A percentile compares a stretch with the other conserved stretches of the same genome.
phyloP scores from a whole-genome alignment of 768 basidiomycete genomes.

The Omphalotus guepiniiformis region DNA sequence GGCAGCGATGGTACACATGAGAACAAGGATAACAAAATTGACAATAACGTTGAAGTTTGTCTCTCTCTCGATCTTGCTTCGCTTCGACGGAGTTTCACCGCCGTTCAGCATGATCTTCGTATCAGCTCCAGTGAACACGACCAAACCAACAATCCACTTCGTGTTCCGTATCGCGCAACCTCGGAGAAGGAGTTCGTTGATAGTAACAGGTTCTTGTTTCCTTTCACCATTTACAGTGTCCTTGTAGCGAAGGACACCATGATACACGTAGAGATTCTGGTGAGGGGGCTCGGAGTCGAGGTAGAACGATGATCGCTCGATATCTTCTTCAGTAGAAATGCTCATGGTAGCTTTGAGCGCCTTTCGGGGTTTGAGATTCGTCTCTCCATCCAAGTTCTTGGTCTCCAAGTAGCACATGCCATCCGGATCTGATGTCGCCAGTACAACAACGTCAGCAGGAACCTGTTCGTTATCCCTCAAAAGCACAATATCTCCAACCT shows the following conservation, averaged over 20 bases:
- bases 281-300: slow-evolving; percentile 93
- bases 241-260: slow-evolving; percentile 76
- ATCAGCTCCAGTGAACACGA: slow-evolving; percentile 89
- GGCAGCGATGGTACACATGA: slow-evolving; percentile 75
- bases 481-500: slow-evolving; percentile 93
- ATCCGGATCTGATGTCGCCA: slow-evolving; percentile 88
- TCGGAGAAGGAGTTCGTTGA: slow-evolving; percentile 90
- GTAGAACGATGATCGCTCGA: slow-evolving; percentile 81
- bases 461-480: slow-evolving; percentile 93
- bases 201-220: slow-evolving; percentile 70
- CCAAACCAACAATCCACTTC: slow-evolving; percentile 89
- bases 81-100: slow-evolving; percentile 92
- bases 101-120: slow-evolving; percentile 92
- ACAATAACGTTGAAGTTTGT: slow-evolving; percentile 97
- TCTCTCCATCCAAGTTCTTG: slow-evolving; percentile 97
- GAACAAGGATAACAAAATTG: slow-evolving; percentile 77
- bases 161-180: slow-evolving; percentile 91
- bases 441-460: slow-evolving; percentile 91
- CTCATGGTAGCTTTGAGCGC: slow-evolving; percentile 70
- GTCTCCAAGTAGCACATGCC: slow-evolving; percentile 95
- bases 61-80: slow-evolving; percentile 96
- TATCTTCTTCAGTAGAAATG: slow-evolving; percentile 82
- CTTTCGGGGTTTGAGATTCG: slow-evolving; percentile 87
- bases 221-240: slow-evolving; percentile 46
- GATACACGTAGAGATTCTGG: slow-evolving; percentile 89